These are phyloP conservation scores for Magnolia officinalis DNA, from an alignment of 164 flowering plant genomes.

Conservation along the genomic window DNA sequence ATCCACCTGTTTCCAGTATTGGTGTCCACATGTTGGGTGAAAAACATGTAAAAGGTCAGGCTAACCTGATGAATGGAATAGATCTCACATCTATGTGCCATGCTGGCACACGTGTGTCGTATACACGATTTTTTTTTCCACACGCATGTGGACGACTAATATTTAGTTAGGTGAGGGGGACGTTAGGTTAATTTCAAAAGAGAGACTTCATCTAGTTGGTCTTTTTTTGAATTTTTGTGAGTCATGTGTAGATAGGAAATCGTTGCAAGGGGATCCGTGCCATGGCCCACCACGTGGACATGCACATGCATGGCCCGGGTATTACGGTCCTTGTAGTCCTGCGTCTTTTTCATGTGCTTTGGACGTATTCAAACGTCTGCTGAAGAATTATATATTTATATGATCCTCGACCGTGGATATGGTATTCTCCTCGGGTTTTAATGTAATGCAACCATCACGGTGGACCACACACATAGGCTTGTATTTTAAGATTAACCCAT, in stretches of 20 bases:
- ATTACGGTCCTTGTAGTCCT: slow-evolving; percentile 16
- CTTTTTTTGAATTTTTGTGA: neutral
- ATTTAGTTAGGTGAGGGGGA: neutral
- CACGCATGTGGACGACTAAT: neutral
- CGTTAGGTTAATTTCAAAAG: neutral
- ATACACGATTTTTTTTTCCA: no score
- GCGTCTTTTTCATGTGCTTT: slow-evolving; percentile 17
- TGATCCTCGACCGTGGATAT: neutral
- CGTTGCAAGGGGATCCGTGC: neutral
- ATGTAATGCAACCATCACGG: no score
- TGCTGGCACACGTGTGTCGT: no score
- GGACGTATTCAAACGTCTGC: neutral
- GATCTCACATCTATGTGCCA: no score
- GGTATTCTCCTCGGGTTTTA: neutral
- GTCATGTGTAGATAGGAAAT: neutral
- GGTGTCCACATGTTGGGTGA: no score
- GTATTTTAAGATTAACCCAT: no score
- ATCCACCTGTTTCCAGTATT: no score
- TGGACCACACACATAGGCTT: no score
- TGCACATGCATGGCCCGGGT: slow-evolving; percentile 42
- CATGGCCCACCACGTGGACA: slow-evolving; percentile 43
- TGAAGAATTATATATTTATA: neutral
- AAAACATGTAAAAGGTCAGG: no score
- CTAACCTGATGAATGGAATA: no score
- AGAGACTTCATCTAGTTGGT: neutral